These are phyloP conservation scores for Ophiosphaerella korrae DNA, from an alignment of 2,329 filamentous ascomycete species.

Conservation along the genomic window DNA sequence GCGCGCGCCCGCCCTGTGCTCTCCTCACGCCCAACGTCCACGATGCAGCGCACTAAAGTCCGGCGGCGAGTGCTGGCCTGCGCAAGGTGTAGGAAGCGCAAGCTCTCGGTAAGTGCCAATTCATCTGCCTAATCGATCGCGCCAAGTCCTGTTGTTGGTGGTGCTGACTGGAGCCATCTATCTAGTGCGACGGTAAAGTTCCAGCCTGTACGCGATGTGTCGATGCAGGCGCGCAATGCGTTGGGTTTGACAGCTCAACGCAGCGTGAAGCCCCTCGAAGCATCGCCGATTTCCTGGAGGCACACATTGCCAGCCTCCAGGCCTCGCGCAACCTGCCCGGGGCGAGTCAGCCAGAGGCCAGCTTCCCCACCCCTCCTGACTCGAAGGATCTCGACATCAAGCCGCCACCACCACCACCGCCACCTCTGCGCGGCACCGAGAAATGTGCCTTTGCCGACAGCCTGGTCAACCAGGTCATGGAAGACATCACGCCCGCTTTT, in stretches of 20 bases:
- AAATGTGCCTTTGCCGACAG: conserved; percentile 37
- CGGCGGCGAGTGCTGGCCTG: conserved; percentile 44
- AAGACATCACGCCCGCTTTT: conserved; percentile 43
- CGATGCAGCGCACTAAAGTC: conserved; percentile 43
- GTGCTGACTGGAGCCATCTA: not conserved
- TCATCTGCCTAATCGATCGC: conserved; percentile 2
- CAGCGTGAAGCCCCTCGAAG: conserved; percentile 40
- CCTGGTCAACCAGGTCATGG: conserved; percentile 42
- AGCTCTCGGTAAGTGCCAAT: conserved; percentile 33
- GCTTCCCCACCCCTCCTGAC: conserved; percentile 33
- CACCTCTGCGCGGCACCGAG: conserved; percentile 18
- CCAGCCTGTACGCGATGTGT: conserved; percentile 42
- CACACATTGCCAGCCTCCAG: conserved; percentile 37
- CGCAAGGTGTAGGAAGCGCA: conserved; percentile 43
- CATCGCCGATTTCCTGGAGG: conserved; percentile 42
- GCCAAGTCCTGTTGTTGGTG: conserved; percentile 2
- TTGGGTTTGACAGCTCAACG: conserved; percentile 43
- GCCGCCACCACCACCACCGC: not conserved
- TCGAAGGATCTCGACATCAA: conserved; percentile 29
- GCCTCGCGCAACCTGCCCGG: conserved; percentile 19
- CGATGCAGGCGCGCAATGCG: conserved; percentile 37
- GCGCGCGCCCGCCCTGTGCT: conserved; percentile 16
- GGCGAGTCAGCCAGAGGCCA: conserved; percentile 15
- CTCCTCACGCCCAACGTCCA: conserved; percentile 16
- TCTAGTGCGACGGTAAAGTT: conserved; percentile 44